Conservation (phyloP, 495 filamentous ascomycete species). For the Bacidia rubella region DNA sequence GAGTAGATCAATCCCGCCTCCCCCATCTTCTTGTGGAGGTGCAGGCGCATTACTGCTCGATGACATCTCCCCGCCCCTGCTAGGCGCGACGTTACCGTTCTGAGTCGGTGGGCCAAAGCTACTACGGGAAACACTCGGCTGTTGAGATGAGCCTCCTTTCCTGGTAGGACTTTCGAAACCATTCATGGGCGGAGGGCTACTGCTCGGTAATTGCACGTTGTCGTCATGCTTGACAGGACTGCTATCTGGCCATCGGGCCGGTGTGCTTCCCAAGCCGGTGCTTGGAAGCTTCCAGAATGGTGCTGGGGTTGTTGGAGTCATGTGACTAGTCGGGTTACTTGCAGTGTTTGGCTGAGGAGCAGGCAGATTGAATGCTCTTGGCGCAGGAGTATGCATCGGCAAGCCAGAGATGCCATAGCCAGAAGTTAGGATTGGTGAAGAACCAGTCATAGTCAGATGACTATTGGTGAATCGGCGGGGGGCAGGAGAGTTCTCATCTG, state of each 20-base stretch:
- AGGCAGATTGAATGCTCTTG: conserved; percentile 65
- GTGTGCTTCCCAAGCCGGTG: conserved; percentile 61
- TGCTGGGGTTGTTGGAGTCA: conserved; percentile 90
- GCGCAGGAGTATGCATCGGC: conserved; percentile 73
- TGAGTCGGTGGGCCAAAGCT: conserved; percentile 17
- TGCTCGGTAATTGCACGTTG: conserved; percentile 52
- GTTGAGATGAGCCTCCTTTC: conserved; percentile 1
- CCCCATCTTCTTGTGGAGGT: conserved; percentile 41
- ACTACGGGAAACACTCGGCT: conserved; percentile 14
- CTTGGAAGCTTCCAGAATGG: conserved; percentile 81
- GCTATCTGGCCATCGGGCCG: conserved; percentile 48
- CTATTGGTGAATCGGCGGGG: conserved; percentile 38
- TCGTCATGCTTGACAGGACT: conserved; percentile 44
- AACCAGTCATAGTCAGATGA: conserved; percentile 44
- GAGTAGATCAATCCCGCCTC: conserved; percentile 51
- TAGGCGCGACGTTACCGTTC: conserved; percentile 25
- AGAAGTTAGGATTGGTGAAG: conserved; percentile 59
- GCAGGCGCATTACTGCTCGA: conserved; percentile 11
- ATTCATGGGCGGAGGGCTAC: conserved; percentile 42
- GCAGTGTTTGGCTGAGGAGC: conserved; percentile 81
- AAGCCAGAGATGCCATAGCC: conserved; percentile 38
- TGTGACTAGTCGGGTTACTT: conserved; percentile 83
- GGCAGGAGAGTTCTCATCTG: conserved; percentile 44
- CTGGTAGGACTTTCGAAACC: conserved; percentile 23
- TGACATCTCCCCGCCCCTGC: background rate